Evolutionary conservation across 352 stramenopile species (phyloP).

Genomic region (Pythium chondricola): DNA sequence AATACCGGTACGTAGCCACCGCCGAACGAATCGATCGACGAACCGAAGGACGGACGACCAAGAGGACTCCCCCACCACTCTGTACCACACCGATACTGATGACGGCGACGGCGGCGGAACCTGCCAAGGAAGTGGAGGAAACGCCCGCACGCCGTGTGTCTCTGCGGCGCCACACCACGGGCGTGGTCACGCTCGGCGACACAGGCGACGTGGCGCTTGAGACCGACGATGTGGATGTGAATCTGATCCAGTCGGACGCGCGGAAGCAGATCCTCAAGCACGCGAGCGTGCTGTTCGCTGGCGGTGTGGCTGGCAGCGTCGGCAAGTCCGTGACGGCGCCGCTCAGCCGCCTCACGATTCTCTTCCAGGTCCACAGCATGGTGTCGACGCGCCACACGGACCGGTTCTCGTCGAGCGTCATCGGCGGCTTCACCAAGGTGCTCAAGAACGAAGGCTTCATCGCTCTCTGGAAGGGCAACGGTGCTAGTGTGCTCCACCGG

Average conservation of each 20-base stretch:
- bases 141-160: slow-evolving; percentile 24
- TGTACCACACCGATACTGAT: background rate
- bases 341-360: slow-evolving; percentile 92
- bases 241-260: slow-evolving; percentile 60
- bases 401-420: slow-evolving; percentile 68
- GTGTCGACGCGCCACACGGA: slow-evolving; percentile 86
- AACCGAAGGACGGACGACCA: background rate
- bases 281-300: slow-evolving; percentile 76
- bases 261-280: slow-evolving; percentile 71
- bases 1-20: too few species aligned
- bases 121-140: background rate
- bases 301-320: slow-evolving; percentile 91
- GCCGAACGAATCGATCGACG: too few species aligned
- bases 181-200: slow-evolving; percentile 77
- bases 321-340: slow-evolving; percentile 95
- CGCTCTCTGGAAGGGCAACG: slow-evolving; percentile 95
- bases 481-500: slow-evolving; percentile 92
- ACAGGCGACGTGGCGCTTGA: slow-evolving; percentile 69
- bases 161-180: slow-evolving; percentile 73
- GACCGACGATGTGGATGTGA: slow-evolving; percentile 74
- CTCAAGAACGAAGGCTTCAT: slow-evolving; percentile 89
- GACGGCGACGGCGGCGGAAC: background rate
- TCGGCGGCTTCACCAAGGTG: slow-evolving; percentile 85
- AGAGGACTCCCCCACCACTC: background rate
- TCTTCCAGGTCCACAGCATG: slow-evolving; percentile 96